Percentiles rank a stretch among this genome's conserved stretches.
Evolutionary conservation across 176 grass and related monocot genomes (phyloP).

Genomic region (Poa pratensis): DNA sequence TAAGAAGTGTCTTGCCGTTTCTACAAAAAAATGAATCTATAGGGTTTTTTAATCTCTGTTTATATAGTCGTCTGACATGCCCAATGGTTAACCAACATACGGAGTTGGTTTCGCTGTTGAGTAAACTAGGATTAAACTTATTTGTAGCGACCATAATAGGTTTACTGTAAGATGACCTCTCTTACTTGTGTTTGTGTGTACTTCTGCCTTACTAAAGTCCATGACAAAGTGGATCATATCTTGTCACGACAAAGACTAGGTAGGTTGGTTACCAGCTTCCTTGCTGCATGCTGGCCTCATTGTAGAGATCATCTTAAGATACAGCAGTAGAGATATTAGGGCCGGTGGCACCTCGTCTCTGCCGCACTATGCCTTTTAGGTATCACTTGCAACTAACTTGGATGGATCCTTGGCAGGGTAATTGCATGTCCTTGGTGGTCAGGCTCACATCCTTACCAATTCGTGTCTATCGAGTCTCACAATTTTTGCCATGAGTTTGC

Average conservation of each 20-base stretch:
- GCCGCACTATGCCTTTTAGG: background rate
- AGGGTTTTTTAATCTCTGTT: background rate
- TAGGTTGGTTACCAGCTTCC: background rate
- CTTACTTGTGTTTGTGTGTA: conserved; percentile 4
- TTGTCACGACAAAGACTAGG: background rate
- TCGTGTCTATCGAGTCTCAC: no score
- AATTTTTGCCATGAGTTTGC: no score
- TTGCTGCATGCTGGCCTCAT: background rate
- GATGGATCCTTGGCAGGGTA: background rate
- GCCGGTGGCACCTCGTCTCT: background rate
- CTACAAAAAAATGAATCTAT: background rate
- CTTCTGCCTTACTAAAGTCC: background rate
- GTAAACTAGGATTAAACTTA: background rate
- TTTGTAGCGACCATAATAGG: background rate
- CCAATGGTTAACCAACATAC: background rate
- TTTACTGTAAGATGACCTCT: background rate
- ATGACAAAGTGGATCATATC: background rate
- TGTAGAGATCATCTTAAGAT: background rate
- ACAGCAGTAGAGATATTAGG: background rate
- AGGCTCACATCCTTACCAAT: no score
- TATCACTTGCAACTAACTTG: background rate
- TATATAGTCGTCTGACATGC: background rate
- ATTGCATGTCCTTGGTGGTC: no score
- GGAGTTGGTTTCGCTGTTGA: background rate
- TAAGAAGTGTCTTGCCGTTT: background rate